phyloP scores from a whole-genome alignment of 805 yeast genomes.

The Nakazawaea wickerhamii region DNA sequence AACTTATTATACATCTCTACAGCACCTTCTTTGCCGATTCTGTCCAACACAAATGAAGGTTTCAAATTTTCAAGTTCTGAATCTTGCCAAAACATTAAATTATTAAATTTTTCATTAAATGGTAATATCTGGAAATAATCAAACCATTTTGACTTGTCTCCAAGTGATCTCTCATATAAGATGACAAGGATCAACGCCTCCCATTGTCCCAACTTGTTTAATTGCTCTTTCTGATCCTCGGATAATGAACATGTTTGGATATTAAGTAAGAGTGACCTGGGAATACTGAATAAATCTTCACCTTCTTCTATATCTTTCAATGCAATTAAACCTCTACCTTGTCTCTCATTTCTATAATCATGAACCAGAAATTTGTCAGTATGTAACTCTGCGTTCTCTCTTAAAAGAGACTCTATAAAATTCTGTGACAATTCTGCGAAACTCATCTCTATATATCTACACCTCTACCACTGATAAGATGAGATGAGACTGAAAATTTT shows the following conservation, averaged over 20 bases:
- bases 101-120: constrained; percentile 38
- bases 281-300: constrained; percentile 66
- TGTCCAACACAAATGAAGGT: constrained; percentile 65
- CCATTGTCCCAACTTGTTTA: constrained; percentile 61
- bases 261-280: constrained; percentile 52
- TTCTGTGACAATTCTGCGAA: constrained; percentile 29
- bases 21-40: constrained; percentile 71
- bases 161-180: constrained; percentile 50
- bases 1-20: constrained; percentile 48
- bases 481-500: constrained; percentile 6
- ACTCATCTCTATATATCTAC: neutral
- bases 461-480: neutral
- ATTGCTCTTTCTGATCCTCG: constrained; percentile 26
- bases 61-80: constrained; percentile 48
- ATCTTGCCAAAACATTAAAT: constrained; percentile 76
- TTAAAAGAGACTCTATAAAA: constrained; percentile 41
- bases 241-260: constrained; percentile 50
- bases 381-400: constrained; percentile 42
- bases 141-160: constrained; percentile 52
- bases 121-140: constrained; percentile 76
- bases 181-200: constrained; percentile 66
- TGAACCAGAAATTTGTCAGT: constrained; percentile 46
- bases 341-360: constrained; percentile 52
- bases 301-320: constrained; percentile 50
- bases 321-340: constrained; percentile 81